Evolutionary conservation across 345 rosid species (phyloP).

Genomic region (Eucalyptus tenuipes): DNA sequence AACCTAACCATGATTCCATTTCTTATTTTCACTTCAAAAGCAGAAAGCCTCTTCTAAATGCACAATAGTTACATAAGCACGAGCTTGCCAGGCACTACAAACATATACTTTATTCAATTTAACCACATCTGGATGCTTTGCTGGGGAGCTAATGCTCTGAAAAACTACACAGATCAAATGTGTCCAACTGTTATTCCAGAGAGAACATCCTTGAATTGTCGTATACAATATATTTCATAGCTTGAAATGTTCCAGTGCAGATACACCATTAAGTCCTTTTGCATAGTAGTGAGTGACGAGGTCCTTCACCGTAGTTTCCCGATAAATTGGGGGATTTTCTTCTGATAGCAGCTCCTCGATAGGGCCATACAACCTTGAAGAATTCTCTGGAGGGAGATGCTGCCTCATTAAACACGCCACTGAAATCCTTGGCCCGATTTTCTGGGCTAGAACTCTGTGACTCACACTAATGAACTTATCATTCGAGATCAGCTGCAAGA

Average conservation of each 20-base stretch:
- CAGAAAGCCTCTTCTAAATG: neutral
- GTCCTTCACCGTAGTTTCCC: conserved; percentile 1
- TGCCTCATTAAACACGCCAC: conserved; percentile 7
- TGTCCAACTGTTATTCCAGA: neutral
- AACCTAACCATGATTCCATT: neutral
- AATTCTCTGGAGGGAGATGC: neutral
- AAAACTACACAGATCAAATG: neutral
- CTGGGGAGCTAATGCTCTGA: neutral
- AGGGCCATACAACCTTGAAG: conserved; percentile 8
- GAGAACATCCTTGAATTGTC: neutral
- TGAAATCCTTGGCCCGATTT: conserved; percentile 8
- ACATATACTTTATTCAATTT: neutral
- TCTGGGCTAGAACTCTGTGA: neutral
- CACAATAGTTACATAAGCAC: neutral
- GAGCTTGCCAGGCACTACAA: neutral
- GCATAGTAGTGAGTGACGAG: neutral
- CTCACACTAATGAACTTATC: neutral
- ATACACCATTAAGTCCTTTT: conserved; percentile 5
- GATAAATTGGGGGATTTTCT: conserved; percentile 8
- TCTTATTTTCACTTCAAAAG: neutral
- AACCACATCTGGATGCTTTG: neutral
- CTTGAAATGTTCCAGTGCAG: conserved; percentile 8
- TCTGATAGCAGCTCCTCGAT: conserved; percentile 16
- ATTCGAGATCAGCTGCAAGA: neutral
- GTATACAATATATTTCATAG: neutral